Conservation (phyloP, 176 grass and related monocot species). For the Themeda triandra region DNA sequence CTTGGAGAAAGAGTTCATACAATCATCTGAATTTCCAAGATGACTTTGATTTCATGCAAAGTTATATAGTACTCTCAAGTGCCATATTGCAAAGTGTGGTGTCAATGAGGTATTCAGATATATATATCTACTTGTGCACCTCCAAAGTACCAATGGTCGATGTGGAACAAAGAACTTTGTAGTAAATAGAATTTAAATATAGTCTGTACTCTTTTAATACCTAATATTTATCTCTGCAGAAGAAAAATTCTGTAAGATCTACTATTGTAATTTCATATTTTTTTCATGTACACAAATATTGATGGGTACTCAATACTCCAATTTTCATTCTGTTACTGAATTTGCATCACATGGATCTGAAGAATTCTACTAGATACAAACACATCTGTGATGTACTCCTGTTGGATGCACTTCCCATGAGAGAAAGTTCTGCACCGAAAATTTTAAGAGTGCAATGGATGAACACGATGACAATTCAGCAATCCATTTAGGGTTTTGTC, state of each 20-base stretch:
- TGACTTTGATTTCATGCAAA: neutral
- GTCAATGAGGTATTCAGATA: neutral
- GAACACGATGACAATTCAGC: neutral
- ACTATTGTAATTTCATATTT: neutral
- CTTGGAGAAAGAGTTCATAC: constrained; percentile 39
- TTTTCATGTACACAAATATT: neutral
- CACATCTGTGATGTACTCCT: constrained; percentile 14
- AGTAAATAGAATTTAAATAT: neutral
- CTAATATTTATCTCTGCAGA: neutral
- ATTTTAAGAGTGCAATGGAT: constrained; percentile 14
- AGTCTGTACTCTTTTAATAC: neutral
- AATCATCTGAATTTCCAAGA: constrained; percentile 34
- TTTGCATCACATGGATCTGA: constrained; percentile 6
- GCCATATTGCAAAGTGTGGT: neutral
- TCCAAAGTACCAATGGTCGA: neutral
- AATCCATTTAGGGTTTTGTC: constrained; percentile 45
- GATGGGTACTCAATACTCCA: neutral
- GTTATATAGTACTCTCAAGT: neutral
- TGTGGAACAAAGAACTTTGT: neutral
- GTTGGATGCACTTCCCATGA: neutral
- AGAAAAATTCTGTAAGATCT: neutral
- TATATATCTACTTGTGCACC: neutral
- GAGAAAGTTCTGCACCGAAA: neutral
- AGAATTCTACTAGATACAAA: constrained; percentile 17
- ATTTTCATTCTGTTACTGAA: neutral